Evolutionary conservation across 2,329 filamentous ascomycete genomes (phyloP).

Genomic region (Thyridium curvatum): DNA sequence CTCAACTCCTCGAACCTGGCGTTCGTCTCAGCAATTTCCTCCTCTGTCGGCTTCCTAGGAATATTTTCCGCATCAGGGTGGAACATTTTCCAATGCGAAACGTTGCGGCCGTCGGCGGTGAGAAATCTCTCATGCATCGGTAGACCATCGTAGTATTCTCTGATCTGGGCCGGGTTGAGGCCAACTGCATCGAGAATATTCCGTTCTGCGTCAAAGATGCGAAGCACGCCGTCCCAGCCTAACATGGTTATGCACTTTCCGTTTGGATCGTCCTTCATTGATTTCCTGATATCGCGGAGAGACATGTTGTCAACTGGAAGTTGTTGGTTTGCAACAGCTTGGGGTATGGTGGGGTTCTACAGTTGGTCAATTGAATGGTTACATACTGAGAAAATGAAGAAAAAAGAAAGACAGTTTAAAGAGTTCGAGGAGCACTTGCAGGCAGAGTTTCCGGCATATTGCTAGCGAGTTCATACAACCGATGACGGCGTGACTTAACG

Average conservation of each 20-base stretch:
- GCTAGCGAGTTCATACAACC: too few relatives aligned
- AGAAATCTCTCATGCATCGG: constrained; percentile 5
- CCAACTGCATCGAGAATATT: constrained; percentile 10
- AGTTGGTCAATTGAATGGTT: too few relatives aligned
- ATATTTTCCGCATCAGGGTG: constrained; percentile 9
- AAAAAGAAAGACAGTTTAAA: too few relatives aligned
- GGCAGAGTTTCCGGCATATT: too few relatives aligned
- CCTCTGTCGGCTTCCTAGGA: constrained; percentile 9
- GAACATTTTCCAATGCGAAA: constrained; percentile 9
- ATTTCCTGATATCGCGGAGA: constrained; percentile 1
- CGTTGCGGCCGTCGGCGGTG: constrained; percentile 10
- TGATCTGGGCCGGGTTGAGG: constrained; percentile 10
- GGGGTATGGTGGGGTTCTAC: too few relatives aligned
- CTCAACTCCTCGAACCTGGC: constrained; percentile 4
- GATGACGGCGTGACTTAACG: too few relatives aligned
- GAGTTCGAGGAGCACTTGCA: too few relatives aligned
- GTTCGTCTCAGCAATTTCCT: constrained; percentile 4
- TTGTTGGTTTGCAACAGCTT: constrained; percentile 1
- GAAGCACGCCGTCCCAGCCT: constrained; percentile 10
- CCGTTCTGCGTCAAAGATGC: constrained; percentile 9
- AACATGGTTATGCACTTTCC: constrained; percentile 8
- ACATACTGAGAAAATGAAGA: too few relatives aligned
- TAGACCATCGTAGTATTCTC: constrained; percentile 9
- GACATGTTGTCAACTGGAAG: constrained; percentile 3
- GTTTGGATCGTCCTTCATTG: constrained; percentile 5